Conservation (phyloP, 148 eudicot genomes). For the Heliosperma pusillum region DNA sequence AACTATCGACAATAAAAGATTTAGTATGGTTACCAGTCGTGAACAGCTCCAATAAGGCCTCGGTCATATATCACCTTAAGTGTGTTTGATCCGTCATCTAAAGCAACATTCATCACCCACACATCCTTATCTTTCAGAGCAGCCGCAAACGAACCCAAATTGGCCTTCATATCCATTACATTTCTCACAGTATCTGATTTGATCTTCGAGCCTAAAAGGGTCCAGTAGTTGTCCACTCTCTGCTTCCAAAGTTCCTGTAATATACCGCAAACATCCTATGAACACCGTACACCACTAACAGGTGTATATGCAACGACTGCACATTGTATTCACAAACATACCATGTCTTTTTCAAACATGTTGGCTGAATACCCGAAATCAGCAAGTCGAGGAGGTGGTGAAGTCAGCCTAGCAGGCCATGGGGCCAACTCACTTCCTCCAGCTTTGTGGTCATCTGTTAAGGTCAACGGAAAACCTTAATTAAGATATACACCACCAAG, state of each 20-base stretch:
- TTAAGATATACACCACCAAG: background rate
- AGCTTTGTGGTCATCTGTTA: conserved; percentile 79
- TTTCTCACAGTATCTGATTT: conserved; percentile 71
- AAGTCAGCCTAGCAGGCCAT: conserved; percentile 92
- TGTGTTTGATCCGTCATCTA: conserved; percentile 96
- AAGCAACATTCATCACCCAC: conserved; percentile 97
- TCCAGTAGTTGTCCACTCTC: conserved; percentile 87
- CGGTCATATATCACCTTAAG: conserved; percentile 87
- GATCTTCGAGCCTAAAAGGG: conserved; percentile 68
- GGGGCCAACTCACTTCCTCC: conserved; percentile 88
- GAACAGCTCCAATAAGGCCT: conserved; percentile 84
- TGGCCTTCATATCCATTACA: conserved; percentile 96
- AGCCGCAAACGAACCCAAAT: conserved; percentile 95
- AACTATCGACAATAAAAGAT: background rate
- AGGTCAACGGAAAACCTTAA: conserved; percentile 2
- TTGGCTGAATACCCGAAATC: conserved; percentile 83
- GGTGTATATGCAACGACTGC: background rate
- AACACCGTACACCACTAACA: background rate
- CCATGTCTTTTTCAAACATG: conserved; percentile 87
- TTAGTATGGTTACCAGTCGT: conserved; percentile 64
- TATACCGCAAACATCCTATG: conserved; percentile 4
- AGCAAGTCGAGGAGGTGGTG: conserved; percentile 96
- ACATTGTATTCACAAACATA: conserved; percentile 30
- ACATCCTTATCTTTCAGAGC: conserved; percentile 86
- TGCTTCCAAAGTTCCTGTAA: conserved; percentile 77